These are phyloP conservation scores for Limnomonas spitsbergensis DNA, from an alignment of 139 green algal species.

Conservation along the genomic window DNA sequence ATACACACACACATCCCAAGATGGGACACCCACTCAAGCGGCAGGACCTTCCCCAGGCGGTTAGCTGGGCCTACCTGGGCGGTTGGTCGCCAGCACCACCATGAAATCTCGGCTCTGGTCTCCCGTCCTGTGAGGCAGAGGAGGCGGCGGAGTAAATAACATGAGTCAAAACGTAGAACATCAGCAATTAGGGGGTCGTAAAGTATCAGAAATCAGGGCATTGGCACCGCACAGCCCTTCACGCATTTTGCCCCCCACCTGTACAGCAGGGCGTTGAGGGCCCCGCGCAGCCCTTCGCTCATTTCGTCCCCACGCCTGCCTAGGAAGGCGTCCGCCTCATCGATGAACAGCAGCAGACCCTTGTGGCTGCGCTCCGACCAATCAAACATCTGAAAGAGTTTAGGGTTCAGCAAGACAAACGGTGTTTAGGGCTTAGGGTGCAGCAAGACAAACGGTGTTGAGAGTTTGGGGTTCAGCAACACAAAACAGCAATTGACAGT, in stretches of 20 bases:
- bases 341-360: conserved; percentile 95
- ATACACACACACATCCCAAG: too few species aligned
- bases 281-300: conserved; percentile 85
- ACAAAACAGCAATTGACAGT: too few species aligned
- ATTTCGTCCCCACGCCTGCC: conserved; percentile 73
- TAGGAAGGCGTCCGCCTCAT: conserved; percentile 96
- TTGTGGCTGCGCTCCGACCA: conserved; percentile 80
- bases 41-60: too few species aligned
- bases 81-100: conserved; percentile 92
- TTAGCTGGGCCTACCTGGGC: too few species aligned
- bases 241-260: conserved; percentile 38
- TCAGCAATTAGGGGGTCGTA: background rate
- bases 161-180: conserved; percentile 9
- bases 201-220: conserved; percentile 27
- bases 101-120: conserved; percentile 73
- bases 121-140: conserved; percentile 38
- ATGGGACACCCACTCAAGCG: too few species aligned
- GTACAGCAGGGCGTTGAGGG: conserved; percentile 93
- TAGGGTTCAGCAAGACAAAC: background rate
- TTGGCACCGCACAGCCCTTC: conserved; percentile 49
- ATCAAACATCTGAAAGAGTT: conserved; percentile 78
- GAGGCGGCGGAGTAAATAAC: too few species aligned
- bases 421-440: background rate
- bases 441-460: background rate
- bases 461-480: background rate